Conservation (phyloP, 1,284 basidiomycete genomes). For the Phaffia rhodozyma region DNA sequence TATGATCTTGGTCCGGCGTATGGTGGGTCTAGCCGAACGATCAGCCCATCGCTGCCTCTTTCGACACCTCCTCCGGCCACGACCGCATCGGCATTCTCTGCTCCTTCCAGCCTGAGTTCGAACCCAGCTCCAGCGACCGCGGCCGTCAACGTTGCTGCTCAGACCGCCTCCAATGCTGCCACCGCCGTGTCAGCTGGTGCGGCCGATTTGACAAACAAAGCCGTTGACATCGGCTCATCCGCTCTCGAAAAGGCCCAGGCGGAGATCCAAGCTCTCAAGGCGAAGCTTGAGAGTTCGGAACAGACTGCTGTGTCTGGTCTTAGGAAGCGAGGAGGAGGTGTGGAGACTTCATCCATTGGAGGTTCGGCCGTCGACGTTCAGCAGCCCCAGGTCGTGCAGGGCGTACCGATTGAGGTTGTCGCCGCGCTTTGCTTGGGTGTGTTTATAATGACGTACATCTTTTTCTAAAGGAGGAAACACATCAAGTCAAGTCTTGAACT, state of each 20-base stretch:
- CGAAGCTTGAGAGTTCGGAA: constrained; percentile 26
- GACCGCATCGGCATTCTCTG: constrained; percentile 22
- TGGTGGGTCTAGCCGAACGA: background rate
- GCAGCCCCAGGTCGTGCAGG: constrained; percentile 27
- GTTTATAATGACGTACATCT: constrained; percentile 44
- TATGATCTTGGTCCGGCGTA: constrained; percentile 7
- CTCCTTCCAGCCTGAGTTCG: constrained; percentile 23
- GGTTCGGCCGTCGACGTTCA: constrained; percentile 24
- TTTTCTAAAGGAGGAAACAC: constrained; percentile 32
- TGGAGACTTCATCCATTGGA: constrained; percentile 18
- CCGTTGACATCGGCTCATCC: constrained; percentile 28
- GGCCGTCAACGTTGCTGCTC: background rate
- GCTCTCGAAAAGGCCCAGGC: constrained; percentile 33
- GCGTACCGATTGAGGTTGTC: constrained; percentile 43
- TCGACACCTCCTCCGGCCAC: constrained; percentile 11
- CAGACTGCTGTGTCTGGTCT: constrained; percentile 28
- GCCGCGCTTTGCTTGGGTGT: constrained; percentile 42
- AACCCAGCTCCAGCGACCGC: constrained; percentile 13
- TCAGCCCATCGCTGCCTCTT: background rate
- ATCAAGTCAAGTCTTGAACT: too few relatives aligned
- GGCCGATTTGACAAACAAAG: constrained; percentile 26
- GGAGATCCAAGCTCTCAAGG: constrained; percentile 34
- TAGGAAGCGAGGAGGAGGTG: constrained; percentile 29
- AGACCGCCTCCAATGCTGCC: background rate
- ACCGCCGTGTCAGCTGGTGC: constrained; percentile 23